Evolutionary conservation across 768 basidiomycete genomes (phyloP), one percentile per base, ranked within the genome.

Genomic region (Coprinellus aureogranulatus): DNA sequence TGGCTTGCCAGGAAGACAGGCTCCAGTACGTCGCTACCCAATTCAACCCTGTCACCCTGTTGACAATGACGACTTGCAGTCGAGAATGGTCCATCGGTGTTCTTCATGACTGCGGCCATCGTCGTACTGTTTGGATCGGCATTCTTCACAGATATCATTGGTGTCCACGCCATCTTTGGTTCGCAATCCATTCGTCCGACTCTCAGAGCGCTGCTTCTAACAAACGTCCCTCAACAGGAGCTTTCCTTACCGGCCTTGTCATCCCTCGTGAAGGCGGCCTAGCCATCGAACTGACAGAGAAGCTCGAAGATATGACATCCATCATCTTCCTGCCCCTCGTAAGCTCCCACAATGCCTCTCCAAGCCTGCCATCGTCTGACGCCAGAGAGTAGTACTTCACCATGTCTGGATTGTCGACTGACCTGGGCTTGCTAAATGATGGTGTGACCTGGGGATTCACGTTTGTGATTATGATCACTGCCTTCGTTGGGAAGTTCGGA

Each of bases 271-370:
- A 94, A 64, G 91, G 92, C 2, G 89, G 89, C 2, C 85, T 99
- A 34, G 85, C 89, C 0, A 91, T 94, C 52, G 79, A 87, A 0
- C 75, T 98, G n/a, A 94, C 92, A 0, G 92, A 96, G 64, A 98
- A 96, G 67, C 75, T 98, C n/a, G 97, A 99, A 73, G 96, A 98
- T 72, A 86, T 96, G 82, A 90, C 95, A 2, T 74, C 90, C 0
- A 88, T 95, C 58, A 86, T 95, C 44, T 95, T 97, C 73, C 74
- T 97, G 12, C 94, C 94, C 3, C 75, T 96, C 51, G 90, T 92
- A 66, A 59, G 79, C 70, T 10, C 52, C n/a, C 39, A 1, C 30
- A 54, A 22, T 20, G 18, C 51, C 28, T 20, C 16, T 30, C n/a
- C n/a, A n/a, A n/a, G n/a, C n/a, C n/a, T n/a, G n/a, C n/a, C n/a